These are phyloP conservation scores for Prunus davidiana DNA, from an alignment of 306 rosid genomes.

Conservation along the genomic window DNA sequence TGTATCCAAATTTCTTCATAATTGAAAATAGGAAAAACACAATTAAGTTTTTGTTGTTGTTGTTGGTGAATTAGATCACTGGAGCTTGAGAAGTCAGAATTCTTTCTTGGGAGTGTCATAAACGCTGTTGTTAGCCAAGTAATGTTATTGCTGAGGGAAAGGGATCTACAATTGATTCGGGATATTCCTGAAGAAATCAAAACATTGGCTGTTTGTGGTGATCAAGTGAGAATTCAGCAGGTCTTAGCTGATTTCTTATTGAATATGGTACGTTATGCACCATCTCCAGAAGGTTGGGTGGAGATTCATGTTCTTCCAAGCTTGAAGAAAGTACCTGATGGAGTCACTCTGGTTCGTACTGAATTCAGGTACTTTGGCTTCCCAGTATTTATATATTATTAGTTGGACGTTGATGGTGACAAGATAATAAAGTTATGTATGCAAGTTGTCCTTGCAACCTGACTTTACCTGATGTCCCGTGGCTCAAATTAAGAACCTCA, in stretches of 20 bases:
- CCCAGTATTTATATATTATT: neutral
- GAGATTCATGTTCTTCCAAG: constrained; percentile 82
- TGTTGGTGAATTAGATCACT: constrained; percentile 52
- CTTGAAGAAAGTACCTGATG: constrained; percentile 62
- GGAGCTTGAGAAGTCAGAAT: constrained; percentile 89
- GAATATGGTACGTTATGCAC: constrained; percentile 89
- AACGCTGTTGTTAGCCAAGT: constrained; percentile 99
- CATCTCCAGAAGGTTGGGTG: constrained; percentile 95
- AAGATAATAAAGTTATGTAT: neutral
- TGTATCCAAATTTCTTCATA: neutral
- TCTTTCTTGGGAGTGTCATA: constrained; percentile 83
- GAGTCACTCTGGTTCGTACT: constrained; percentile 52
- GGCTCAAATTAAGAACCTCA: neutral
- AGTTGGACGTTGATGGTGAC: neutral
- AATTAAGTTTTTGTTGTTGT: constrained; percentile 29
- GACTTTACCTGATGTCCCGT: neutral
- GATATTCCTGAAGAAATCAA: constrained; percentile 99
- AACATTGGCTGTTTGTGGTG: constrained; percentile 84
- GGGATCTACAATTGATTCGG: constrained; percentile 83
- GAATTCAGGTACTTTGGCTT: constrained; percentile 77
- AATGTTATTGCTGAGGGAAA: constrained; percentile 81
- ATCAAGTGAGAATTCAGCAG: constrained; percentile 92
- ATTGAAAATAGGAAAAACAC: constrained; percentile 11
- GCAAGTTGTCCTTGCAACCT: constrained; percentile 4
- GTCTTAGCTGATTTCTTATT: constrained; percentile 85